These are phyloP conservation scores for Starmerella vitae DNA, from an alignment of 805 yeast genomes.

Conservation along the genomic window DNA sequence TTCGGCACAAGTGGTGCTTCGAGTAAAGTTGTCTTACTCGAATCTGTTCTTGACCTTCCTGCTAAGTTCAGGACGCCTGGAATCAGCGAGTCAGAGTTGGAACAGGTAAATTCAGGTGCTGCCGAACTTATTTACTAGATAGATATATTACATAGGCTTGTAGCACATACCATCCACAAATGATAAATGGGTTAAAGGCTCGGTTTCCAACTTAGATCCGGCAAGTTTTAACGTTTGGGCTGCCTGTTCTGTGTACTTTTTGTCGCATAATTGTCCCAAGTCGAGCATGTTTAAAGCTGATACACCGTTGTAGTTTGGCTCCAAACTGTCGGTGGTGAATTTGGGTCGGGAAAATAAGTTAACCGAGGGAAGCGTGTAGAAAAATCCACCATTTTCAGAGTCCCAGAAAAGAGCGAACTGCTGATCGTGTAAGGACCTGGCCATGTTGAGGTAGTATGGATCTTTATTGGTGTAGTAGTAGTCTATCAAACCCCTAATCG, in stretches of 20 bases:
- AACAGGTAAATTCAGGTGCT: constrained; percentile 70
- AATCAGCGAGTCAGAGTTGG: constrained; percentile 58
- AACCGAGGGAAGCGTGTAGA: constrained; percentile 18
- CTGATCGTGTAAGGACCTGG: constrained; percentile 24
- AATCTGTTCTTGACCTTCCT: constrained; percentile 55
- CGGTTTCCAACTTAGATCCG: too few relatives aligned
- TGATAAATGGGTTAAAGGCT: too few relatives aligned
- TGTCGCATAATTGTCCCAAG: too few relatives aligned
- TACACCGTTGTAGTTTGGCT: constrained; percentile 30
- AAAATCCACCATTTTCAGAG: constrained; percentile 25
- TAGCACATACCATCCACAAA: too few relatives aligned
- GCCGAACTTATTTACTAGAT: constrained; percentile 48
- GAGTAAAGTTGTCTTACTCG: constrained; percentile 22
- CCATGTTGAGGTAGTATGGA: constrained; percentile 23
- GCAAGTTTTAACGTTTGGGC: too few relatives aligned
- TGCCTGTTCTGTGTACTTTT: too few relatives aligned
- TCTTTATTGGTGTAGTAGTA: constrained; percentile 25
- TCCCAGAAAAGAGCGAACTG: constrained; percentile 28
- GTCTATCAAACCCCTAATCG: constrained; percentile 28
- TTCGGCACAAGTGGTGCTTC: constrained; percentile 22
- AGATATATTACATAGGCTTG: too few relatives aligned
- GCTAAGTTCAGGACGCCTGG: constrained; percentile 54
- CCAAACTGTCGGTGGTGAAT: constrained; percentile 28
- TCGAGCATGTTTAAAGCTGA: constrained; percentile 25
- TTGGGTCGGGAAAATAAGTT: constrained; percentile 28